phyloP scores from a whole-genome alignment of 2,329 filamentous ascomycete genomes.

The Penicillium expansum region DNA sequence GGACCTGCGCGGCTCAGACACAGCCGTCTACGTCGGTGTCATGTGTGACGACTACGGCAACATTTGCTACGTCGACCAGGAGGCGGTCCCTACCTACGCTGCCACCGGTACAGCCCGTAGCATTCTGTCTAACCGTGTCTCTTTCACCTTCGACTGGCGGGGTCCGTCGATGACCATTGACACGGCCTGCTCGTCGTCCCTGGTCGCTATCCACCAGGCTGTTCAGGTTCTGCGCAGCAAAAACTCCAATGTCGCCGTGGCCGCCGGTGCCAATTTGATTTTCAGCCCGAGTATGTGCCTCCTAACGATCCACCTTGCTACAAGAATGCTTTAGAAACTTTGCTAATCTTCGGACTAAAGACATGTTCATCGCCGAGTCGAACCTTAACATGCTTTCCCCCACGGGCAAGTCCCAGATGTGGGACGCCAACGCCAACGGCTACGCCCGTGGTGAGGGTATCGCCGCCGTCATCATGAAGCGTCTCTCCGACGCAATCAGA shows the following conservation, averaged over 20 bases:
- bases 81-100: neutral
- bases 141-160: neutral
- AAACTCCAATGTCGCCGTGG: neutral
- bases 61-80: neutral
- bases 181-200: neutral
- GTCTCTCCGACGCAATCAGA: neutral
- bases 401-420: neutral
- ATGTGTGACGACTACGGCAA: neutral
- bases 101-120: neutral
- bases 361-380: neutral
- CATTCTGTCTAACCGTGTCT: neutral
- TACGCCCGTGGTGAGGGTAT: neutral
- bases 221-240: neutral
- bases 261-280: neutral
- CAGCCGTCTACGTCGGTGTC: neutral
- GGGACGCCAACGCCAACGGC: neutral
- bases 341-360: neutral
- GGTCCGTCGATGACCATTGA: neutral
- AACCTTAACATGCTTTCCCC: neutral
- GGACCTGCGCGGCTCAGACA: neutral
- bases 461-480: neutral
- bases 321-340: neutral
- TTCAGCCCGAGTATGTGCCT: neutral
- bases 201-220: neutral
- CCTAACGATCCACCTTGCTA: neutral